phyloP scores from a whole-genome alignment of 208 protist genomes.

The Trypanosoma avium region DNA sequence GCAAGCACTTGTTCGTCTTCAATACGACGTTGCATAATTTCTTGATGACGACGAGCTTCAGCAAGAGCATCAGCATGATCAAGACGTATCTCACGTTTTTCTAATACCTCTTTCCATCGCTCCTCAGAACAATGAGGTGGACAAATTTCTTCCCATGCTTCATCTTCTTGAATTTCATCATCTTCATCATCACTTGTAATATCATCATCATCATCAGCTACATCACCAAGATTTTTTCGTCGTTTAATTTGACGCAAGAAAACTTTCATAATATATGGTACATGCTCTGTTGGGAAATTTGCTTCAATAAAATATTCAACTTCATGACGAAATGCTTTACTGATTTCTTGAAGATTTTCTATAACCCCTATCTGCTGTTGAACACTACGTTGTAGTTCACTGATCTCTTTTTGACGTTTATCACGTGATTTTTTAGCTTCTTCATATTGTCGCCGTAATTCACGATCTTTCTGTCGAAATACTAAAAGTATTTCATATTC shows the following conservation, averaged over 20 bases:
- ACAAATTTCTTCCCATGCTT: conserved; percentile 90
- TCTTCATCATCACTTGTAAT: conserved; percentile 73
- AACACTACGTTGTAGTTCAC: conserved; percentile 55
- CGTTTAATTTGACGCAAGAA: conserved; percentile 95
- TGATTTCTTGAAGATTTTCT: conserved; percentile 57
- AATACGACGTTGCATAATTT: conserved; percentile 29
- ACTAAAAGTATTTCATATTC: conserved; percentile 95
- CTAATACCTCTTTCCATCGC: conserved; percentile 87
- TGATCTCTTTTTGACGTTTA: conserved; percentile 57
- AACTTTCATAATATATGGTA: conserved; percentile 82
- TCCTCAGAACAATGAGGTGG: conserved; percentile 85
- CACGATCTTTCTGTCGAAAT: conserved; percentile 91
- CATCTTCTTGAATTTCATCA: conserved; percentile 81
- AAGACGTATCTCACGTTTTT: conserved; percentile 87
- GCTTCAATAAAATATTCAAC: conserved; percentile 86
- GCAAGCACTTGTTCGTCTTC: conserved; percentile 58
- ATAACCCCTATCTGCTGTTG: conserved; percentile 50
- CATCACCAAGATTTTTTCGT: conserved; percentile 41
- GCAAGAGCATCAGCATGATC: conserved; percentile 87
- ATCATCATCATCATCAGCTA: conserved; percentile 64
- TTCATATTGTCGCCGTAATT: conserved; percentile 61
- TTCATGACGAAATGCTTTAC: conserved; percentile 72
- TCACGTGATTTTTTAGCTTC: conserved; percentile 59
- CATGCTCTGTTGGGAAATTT: conserved; percentile 64
- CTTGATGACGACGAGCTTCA: conserved; percentile 46